phyloP scores from a whole-genome alignment of 2,329 filamentous ascomycete species.

The Penicillium hordei region DNA sequence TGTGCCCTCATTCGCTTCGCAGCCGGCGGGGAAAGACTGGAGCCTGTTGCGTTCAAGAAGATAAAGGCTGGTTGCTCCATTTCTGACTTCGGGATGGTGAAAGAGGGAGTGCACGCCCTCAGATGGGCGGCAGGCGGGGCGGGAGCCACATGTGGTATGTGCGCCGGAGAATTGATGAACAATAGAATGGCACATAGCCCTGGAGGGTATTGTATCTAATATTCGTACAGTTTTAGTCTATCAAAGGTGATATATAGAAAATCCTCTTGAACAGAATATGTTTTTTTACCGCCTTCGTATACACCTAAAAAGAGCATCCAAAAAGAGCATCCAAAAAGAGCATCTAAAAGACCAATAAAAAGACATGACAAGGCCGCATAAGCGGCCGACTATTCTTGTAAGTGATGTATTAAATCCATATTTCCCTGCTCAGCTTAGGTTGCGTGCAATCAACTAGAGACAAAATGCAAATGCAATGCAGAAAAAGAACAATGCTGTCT shows the following conservation, averaged over 20 bases:
- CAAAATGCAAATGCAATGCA: neutral
- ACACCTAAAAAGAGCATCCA: too few relatives aligned
- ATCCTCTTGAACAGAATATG: too few relatives aligned
- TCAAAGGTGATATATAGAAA: too few relatives aligned
- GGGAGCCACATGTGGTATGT: constrained; percentile 7
- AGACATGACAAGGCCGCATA: too few relatives aligned
- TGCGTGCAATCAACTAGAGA: neutral
- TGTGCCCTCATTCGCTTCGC: neutral
- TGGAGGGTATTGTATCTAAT: neutral
- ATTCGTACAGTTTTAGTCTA: too few relatives aligned
- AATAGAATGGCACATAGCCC: neutral
- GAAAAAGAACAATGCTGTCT: neutral
- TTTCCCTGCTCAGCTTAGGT: neutral
- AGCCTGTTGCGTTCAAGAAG: neutral
- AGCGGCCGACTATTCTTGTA: too few relatives aligned
- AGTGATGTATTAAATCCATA: too few relatives aligned
- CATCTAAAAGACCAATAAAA: too few relatives aligned
- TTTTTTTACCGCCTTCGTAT: too few relatives aligned
- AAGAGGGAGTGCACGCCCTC: neutral
- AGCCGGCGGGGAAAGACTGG: neutral
- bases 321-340: too few relatives aligned
- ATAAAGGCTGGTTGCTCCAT: neutral
- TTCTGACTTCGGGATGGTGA: neutral
- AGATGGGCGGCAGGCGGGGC: neutral
- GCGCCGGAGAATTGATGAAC: neutral